phyloP scores from a whole-genome alignment of 2,329 filamentous ascomycete genomes.

The Verticillium nonalfalfae region DNA sequence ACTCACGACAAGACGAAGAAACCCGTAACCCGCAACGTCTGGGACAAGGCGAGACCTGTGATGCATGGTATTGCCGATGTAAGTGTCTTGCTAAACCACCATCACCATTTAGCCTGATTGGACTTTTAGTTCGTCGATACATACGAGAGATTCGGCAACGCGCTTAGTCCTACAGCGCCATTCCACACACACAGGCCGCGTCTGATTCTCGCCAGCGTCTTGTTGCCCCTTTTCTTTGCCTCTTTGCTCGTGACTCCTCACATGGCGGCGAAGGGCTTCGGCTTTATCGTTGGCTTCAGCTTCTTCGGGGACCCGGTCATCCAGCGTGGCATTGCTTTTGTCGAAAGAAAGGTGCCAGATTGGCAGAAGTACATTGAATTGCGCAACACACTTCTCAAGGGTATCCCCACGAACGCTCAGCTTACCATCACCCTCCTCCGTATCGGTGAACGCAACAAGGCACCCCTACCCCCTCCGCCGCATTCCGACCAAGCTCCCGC shows the following conservation, averaged over 20 bases:
- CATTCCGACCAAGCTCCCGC: conserved; percentile 26
- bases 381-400: conserved; percentile 70
- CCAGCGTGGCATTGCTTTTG: conserved; percentile 46
- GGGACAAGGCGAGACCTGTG: conserved; percentile 66
- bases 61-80: conserved; percentile 53
- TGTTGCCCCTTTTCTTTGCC: conserved; percentile 44
- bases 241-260: conserved; percentile 52
- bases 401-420: conserved; percentile 81
- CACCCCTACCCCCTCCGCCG: conserved; percentile 62
- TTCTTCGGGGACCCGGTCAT: conserved; percentile 80
- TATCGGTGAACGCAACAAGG: conserved; percentile 74
- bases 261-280: conserved; percentile 56
- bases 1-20: conserved; percentile 68
- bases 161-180: conserved; percentile 56
- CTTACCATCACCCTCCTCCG: conserved; percentile 75
- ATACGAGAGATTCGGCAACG: conserved; percentile 46
- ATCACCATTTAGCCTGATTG: background rate
- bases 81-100: conserved; percentile 8
- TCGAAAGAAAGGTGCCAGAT: conserved; percentile 55
- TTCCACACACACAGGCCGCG: conserved; percentile 50
- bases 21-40: conserved; percentile 70
- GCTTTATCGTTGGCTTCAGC: conserved; percentile 62
- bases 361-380: conserved; percentile 73
- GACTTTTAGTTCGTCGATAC: conserved; percentile 30
- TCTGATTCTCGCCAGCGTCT: conserved; percentile 44